These are phyloP conservation scores for Trichosanthes cucumerina DNA, from an alignment of 306 rosid species.

Conservation along the genomic window DNA sequence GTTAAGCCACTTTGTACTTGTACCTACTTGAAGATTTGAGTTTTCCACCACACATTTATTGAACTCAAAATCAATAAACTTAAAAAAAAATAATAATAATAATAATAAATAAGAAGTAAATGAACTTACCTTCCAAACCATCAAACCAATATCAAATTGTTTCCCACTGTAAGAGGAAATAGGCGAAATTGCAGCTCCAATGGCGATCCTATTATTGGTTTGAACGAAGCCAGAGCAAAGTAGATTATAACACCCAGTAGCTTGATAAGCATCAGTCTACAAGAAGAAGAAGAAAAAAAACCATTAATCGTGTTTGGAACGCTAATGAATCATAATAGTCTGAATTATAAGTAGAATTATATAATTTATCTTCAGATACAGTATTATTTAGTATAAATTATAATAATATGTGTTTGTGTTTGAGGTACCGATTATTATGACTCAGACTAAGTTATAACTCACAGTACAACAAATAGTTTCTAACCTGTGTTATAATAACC, in stretches of 20 bases:
- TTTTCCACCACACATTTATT: neutral
- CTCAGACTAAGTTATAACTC: too few species aligned
- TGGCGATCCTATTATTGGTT: slow-evolving; percentile 57
- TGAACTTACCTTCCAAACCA: slow-evolving; percentile 60
- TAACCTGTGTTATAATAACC: too few species aligned
- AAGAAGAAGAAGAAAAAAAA: neutral
- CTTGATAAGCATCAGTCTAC: slow-evolving; percentile 70
- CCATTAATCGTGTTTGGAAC: neutral
- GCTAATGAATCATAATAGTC: too few species aligned
- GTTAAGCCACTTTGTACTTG: too few species aligned
- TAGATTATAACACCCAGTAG: slow-evolving; percentile 70
- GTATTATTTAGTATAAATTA: too few species aligned
- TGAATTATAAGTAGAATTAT: too few species aligned
- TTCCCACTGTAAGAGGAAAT: slow-evolving; percentile 39
- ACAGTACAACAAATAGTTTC: too few species aligned
- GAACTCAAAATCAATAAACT: neutral
- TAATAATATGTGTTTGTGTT: too few species aligned
- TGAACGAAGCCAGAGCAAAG: slow-evolving; percentile 67
- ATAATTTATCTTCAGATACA: too few species aligned
- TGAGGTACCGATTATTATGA: too few species aligned
- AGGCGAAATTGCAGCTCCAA: slow-evolving; percentile 68
- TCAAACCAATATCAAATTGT: slow-evolving; percentile 62
- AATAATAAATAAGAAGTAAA: too few species aligned
- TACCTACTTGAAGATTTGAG: neutral
- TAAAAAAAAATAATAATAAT: too few species aligned